phyloP scores from a whole-genome alignment of 164 flowering plant genomes.

The Sedum album region DNA sequence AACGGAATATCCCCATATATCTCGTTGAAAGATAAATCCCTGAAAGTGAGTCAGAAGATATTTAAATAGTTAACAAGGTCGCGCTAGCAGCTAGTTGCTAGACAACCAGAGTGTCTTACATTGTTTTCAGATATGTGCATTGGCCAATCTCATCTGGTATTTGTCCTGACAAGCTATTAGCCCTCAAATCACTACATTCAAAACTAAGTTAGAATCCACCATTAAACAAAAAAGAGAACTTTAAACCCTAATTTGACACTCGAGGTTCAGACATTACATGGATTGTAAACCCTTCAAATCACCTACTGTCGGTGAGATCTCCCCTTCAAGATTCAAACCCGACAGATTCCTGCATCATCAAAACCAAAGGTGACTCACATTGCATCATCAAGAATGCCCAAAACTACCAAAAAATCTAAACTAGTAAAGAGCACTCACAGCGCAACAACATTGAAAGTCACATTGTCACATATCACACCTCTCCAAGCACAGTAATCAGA shows the following conservation, averaged over 20 bases:
- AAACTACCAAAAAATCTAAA: neutral
- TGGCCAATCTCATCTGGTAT: constrained; percentile 86
- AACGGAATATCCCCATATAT: constrained; percentile 77
- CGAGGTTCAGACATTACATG: constrained; percentile 26
- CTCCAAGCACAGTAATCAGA: constrained; percentile 90
- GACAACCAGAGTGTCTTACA: constrained; percentile 34
- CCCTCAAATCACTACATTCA: constrained; percentile 49
- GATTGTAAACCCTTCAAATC: constrained; percentile 41
- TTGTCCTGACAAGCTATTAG: constrained; percentile 64
- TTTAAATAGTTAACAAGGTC: neutral
- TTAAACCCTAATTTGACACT: neutral
- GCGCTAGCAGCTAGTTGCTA: neutral
- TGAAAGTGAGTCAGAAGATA: constrained; percentile 13
- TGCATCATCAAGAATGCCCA: neutral
- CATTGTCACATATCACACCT: constrained; percentile 87
- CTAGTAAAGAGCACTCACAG: constrained; percentile 44
- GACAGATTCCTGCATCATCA: constrained; percentile 65
- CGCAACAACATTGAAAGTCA: constrained; percentile 70
- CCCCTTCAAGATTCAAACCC: constrained; percentile 81
- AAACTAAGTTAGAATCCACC: neutral
- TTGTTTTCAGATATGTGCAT: constrained; percentile 45
- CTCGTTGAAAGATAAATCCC: constrained; percentile 73
- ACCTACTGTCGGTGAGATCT: constrained; percentile 78
- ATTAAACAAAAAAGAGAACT: no score
- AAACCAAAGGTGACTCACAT: constrained; percentile 3